phyloP scores from a whole-genome alignment of 2,329 filamentous ascomycete species.

The Phoma sp. region DNA sequence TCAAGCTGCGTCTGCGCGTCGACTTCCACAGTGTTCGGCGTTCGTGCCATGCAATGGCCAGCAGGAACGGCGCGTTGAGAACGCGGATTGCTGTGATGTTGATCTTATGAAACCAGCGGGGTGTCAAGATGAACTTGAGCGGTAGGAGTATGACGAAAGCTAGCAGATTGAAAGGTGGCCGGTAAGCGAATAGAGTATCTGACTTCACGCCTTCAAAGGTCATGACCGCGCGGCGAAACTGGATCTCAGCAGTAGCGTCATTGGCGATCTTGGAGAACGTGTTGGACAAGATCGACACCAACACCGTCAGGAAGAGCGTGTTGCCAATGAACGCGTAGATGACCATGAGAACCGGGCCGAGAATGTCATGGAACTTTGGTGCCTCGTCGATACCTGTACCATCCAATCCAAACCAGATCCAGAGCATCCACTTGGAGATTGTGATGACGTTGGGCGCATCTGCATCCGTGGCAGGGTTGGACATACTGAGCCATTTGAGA shows the following conservation, averaged over 20 bases:
- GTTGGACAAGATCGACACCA: constrained; percentile 85
- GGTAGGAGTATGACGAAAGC: constrained; percentile 77
- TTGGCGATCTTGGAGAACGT: constrained; percentile 79
- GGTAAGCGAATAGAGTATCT: constrained; percentile 82
- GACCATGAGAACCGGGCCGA: constrained; percentile 81
- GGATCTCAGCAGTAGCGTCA: constrained; percentile 82
- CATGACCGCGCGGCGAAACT: constrained; percentile 79
- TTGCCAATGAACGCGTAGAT: constrained; percentile 86
- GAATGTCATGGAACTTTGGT: constrained; percentile 76
- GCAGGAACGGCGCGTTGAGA: constrained; percentile 76
- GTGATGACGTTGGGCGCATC: constrained; percentile 64
- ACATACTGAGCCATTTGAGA: constrained; percentile 73
- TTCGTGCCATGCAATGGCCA: constrained; percentile 74
- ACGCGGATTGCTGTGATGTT: constrained; percentile 77
- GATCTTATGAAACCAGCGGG: constrained; percentile 89
- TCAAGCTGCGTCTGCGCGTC: constrained; percentile 33
- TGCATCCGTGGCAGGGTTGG: constrained; percentile 38
- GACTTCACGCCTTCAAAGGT: constrained; percentile 87
- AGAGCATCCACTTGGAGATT: constrained; percentile 89
- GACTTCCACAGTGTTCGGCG: constrained; percentile 71
- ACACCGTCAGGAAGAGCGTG: constrained; percentile 85
- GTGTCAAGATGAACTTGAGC: constrained; percentile 76
- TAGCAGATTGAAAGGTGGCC: constrained; percentile 82
- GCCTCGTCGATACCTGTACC: constrained; percentile 64
- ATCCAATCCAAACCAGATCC: constrained; percentile 90